Evolutionary conservation across 1,284 basidiomycete species (phyloP).

Genomic region (Cryptococcus amylolentus): DNA sequence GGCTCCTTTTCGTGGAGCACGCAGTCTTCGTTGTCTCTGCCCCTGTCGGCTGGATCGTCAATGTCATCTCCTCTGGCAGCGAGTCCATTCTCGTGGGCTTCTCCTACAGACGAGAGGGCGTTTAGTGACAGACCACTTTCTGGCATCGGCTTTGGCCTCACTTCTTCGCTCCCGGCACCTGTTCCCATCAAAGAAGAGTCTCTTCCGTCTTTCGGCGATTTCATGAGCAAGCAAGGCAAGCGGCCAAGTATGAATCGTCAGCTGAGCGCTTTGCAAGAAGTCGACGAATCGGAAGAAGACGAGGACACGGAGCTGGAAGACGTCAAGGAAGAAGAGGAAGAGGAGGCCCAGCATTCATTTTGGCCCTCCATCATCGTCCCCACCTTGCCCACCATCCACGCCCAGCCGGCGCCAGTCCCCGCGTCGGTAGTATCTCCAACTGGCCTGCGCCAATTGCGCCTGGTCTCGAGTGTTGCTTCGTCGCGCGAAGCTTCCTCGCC

Average conservation of each 20-base stretch:
- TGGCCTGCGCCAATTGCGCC: slow-evolving; percentile 36
- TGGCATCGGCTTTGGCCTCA: slow-evolving; percentile 11
- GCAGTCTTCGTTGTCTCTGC: slow-evolving; percentile 20
- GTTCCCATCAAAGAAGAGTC: too few species aligned
- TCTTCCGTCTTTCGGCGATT: too few species aligned
- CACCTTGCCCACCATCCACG: background rate
- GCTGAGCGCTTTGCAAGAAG: slow-evolving; percentile 34
- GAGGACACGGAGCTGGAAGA: slow-evolving; percentile 12
- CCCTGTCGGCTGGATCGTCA: slow-evolving; percentile 13
- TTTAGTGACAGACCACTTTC: slow-evolving; percentile 3
- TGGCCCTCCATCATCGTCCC: background rate
- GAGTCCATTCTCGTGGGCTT: slow-evolving; percentile 26
- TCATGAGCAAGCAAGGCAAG: slow-evolving; percentile 7
- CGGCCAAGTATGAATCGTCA: slow-evolving; percentile 25
- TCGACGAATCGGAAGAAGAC: slow-evolving; percentile 44
- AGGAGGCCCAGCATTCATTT: background rate
- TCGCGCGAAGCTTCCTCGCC: background rate
- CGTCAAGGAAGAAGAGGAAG: slow-evolving; percentile 2
- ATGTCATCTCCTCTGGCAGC: slow-evolving; percentile 14
- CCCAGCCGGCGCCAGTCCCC: background rate
- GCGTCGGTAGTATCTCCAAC: background rate
- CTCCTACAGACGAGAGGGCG: slow-evolving; percentile 11
- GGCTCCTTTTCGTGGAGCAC: slow-evolving; percentile 13
- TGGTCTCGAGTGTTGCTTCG: slow-evolving; percentile 24
- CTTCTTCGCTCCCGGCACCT: background rate